Evolutionary conservation across 164 flowering plant genomes (phyloP).

Genomic region (Tinospora cordifolia): DNA sequence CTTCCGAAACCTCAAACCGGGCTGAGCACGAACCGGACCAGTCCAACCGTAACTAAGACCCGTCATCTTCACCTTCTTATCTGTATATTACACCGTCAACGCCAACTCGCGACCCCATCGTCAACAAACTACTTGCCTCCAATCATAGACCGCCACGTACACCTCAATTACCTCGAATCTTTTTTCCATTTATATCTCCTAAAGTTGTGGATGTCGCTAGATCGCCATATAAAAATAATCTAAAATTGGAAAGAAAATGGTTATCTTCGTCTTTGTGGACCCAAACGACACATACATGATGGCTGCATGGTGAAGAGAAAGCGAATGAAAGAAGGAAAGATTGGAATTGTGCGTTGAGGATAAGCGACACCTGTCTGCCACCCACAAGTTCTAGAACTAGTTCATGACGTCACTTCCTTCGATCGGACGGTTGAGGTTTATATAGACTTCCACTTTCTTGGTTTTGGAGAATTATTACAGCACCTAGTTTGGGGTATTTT

Average conservation of each 20-base stretch:
- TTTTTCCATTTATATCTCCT: constrained; percentile 1
- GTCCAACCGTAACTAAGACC: background rate
- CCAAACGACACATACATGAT: background rate
- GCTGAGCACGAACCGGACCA: background rate
- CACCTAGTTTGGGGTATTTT: background rate
- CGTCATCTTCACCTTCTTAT: background rate
- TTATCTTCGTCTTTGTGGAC: background rate
- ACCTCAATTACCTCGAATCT: constrained; percentile 10
- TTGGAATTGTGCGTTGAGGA: background rate
- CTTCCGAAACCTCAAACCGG: background rate
- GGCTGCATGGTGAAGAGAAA: background rate
- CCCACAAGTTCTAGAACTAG: background rate
- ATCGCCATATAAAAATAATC: background rate
- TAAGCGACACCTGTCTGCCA: constrained; percentile 1
- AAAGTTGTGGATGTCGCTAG: constrained; percentile 14
- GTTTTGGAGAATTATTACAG: background rate
- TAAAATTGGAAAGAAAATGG: background rate
- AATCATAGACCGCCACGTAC: constrained; percentile 2
- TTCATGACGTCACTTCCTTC: background rate
- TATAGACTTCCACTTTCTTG: background rate
- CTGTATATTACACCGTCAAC: background rate
- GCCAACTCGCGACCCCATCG: background rate
- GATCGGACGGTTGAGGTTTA: background rate
- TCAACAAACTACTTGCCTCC: background rate
- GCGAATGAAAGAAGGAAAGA: too few species aligned